Percentiles rank a stretch among this genome's conserved stretches.
Conservation (phyloP, 768 basidiomycete species). For the Suillus luteus region DNA sequence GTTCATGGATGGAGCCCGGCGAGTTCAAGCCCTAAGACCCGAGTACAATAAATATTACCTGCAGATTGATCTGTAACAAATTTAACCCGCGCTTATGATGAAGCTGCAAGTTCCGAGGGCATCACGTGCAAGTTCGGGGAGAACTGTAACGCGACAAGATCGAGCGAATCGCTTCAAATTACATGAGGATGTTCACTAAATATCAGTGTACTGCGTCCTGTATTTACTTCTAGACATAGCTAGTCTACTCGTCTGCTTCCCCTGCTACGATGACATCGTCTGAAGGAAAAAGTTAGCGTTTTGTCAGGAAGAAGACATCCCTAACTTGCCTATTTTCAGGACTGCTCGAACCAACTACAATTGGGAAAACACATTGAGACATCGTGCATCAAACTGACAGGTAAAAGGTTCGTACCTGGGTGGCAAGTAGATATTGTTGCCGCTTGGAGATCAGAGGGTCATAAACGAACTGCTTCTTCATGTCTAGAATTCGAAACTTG, state of each 20-base stretch:
- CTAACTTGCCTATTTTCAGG: slow-evolving; percentile 75
- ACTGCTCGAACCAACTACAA: slow-evolving; percentile 79
- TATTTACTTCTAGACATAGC: slow-evolving; percentile 20
- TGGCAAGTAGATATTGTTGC: slow-evolving; percentile 96
- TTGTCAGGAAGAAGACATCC: not conserved
- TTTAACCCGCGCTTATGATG: not conserved
- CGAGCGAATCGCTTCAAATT: slow-evolving; percentile 20
- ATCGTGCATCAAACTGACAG: not conserved
- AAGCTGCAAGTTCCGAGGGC: not conserved
- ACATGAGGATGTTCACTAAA: slow-evolving; percentile 23
- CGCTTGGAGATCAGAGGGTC: slow-evolving; percentile 97
- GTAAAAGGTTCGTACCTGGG: slow-evolving; percentile 60
- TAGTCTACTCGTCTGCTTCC: slow-evolving; percentile 62
- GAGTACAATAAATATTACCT: not conserved
- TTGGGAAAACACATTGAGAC: slow-evolving; percentile 12
- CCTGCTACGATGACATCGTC: slow-evolving; percentile 82
- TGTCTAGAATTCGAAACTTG: slow-evolving; percentile 56
- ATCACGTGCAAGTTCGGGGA: not conserved
- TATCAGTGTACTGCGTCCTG: slow-evolving; percentile 17
- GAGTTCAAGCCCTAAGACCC: slow-evolving; percentile 1
- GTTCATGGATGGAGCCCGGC: not conserved
- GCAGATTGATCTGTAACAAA: not conserved
- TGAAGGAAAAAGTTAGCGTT: slow-evolving; percentile 30
- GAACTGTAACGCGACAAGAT: not conserved
- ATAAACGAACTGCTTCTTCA: slow-evolving; percentile 96